phyloP scores from a whole-genome alignment of 1,284 basidiomycete species.

The Ceratobasidium papillatum region DNA sequence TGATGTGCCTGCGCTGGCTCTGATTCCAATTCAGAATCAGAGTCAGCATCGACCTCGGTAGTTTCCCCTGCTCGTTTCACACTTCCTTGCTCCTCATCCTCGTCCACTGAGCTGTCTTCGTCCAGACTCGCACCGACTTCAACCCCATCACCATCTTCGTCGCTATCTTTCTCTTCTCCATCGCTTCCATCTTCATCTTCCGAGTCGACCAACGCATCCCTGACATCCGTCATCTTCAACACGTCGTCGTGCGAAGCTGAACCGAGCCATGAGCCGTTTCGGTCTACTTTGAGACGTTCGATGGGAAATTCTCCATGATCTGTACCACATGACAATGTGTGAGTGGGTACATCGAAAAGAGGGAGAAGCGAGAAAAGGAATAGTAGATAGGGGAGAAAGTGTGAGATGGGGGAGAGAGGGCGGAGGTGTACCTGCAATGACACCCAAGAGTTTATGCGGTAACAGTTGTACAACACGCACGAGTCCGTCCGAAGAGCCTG shows the following conservation, averaged over 20 bases:
- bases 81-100: constrained; percentile 17
- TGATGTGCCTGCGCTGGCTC: constrained; percentile 19
- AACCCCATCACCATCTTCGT: neutral
- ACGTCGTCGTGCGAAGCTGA: constrained; percentile 93
- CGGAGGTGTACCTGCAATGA: constrained; percentile 90
- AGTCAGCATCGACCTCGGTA: constrained; percentile 38
- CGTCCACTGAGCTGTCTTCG: constrained; percentile 45
- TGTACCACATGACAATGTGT: constrained; percentile 51
- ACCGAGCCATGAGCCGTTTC: constrained; percentile 81
- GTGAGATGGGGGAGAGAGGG: constrained; percentile 89
- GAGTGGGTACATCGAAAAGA: constrained; percentile 38
- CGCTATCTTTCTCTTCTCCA: constrained; percentile 40
- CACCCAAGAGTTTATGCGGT: constrained; percentile 89
- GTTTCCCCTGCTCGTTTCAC: constrained; percentile 43
- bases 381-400: too few relatives aligned
- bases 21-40: constrained; percentile 41
- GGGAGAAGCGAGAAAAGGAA: too few relatives aligned
- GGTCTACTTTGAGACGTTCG: constrained; percentile 70
- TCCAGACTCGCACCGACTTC: constrained; percentile 41
- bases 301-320: constrained; percentile 93
- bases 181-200: constrained; percentile 54
- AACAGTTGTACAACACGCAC: constrained; percentile 89
- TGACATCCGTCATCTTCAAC: constrained; percentile 84
- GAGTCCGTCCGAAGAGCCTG: constrained; percentile 93
- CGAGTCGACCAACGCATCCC: constrained; percentile 65